phyloP scores from a whole-genome alignment of 2,329 filamentous ascomycete genomes.

The Dactylella cylindrospora region DNA sequence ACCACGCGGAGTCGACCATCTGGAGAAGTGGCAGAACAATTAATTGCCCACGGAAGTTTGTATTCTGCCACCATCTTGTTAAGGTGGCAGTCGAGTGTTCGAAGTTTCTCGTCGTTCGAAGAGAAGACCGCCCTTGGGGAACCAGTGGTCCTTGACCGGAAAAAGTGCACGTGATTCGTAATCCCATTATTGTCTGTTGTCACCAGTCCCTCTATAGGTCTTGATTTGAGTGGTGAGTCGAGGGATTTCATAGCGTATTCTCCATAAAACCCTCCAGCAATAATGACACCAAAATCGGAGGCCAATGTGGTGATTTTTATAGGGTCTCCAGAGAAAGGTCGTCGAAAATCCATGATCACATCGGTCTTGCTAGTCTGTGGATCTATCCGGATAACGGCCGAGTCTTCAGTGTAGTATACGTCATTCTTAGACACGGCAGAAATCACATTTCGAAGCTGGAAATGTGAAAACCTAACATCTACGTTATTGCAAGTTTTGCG shows the following conservation, averaged over 20 bases:
- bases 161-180: slow-evolving; percentile 66
- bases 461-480: slow-evolving; percentile 63
- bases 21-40: slow-evolving; percentile 72
- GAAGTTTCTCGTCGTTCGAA: slow-evolving; percentile 64
- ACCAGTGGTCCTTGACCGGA: slow-evolving; percentile 59
- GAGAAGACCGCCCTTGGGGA: slow-evolving; percentile 62
- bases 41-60: slow-evolving; percentile 65
- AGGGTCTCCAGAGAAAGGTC: slow-evolving; percentile 43
- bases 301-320: slow-evolving; percentile 51
- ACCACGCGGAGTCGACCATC: slow-evolving; percentile 70
- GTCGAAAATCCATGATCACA: slow-evolving; percentile 47
- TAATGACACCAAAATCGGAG: slow-evolving; percentile 50
- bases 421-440: slow-evolving; percentile 61
- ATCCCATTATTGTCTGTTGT: slow-evolving; percentile 62
- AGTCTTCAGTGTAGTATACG: slow-evolving; percentile 61
- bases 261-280: slow-evolving; percentile 53
- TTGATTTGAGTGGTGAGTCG: slow-evolving; percentile 48
- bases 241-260: slow-evolving; percentile 53
- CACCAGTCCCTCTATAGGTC: slow-evolving; percentile 52
- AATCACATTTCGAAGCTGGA: slow-evolving; percentile 66
- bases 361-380: slow-evolving; percentile 54
- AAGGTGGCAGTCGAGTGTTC: slow-evolving; percentile 61
- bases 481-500: slow-evolving; percentile 60
- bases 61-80: slow-evolving; percentile 62
- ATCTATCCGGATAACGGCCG: slow-evolving; percentile 59